A percentile compares a stretch with the other conserved stretches of the same genome.
Conservation (phyloP, 352 stramenopile species). For the Hyaloperonospora brassicae region DNA sequence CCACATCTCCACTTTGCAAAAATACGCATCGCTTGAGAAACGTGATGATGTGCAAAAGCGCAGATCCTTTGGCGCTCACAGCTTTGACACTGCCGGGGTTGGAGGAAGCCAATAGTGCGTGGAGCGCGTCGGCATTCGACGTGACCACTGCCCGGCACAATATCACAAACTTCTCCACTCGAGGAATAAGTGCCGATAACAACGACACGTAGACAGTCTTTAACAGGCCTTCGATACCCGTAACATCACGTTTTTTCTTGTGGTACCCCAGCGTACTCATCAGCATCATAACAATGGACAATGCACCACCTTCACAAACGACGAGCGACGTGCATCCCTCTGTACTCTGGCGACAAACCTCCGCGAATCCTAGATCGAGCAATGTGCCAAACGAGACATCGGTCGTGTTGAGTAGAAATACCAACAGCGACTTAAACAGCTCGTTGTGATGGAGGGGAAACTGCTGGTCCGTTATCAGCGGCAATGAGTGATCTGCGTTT, state of each 20-base stretch:
- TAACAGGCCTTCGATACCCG: constrained; percentile 53
- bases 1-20: constrained; percentile 62
- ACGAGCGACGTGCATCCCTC: constrained; percentile 47
- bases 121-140: constrained; percentile 36
- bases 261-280: constrained; percentile 81
- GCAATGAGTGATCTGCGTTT: constrained; percentile 72
- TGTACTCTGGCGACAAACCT: constrained; percentile 64
- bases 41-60: constrained; percentile 64
- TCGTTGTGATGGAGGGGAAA: constrained; percentile 74
- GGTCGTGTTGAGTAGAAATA: constrained; percentile 48
- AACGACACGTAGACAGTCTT: constrained; percentile 40
- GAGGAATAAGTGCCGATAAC: constrained; percentile 43
- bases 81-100: constrained; percentile 31
- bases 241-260: constrained; percentile 75
- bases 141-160: constrained; percentile 62
- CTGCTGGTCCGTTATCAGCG: constrained; percentile 80
- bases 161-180: constrained; percentile 75
- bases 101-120: constrained; percentile 38
- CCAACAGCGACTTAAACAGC: constrained; percentile 68
- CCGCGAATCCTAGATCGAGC: constrained; percentile 70
- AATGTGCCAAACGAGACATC: constrained; percentile 73
- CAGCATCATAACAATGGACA: constrained; percentile 83
- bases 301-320: constrained; percentile 67
- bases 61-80: constrained; percentile 59
- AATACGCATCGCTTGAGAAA: constrained; percentile 82